Percentiles rank a stretch among this genome's conserved stretches.
phyloP scores from a whole-genome alignment of 371 early-diverging fungal species.

The Lichtheimia ornata region DNA sequence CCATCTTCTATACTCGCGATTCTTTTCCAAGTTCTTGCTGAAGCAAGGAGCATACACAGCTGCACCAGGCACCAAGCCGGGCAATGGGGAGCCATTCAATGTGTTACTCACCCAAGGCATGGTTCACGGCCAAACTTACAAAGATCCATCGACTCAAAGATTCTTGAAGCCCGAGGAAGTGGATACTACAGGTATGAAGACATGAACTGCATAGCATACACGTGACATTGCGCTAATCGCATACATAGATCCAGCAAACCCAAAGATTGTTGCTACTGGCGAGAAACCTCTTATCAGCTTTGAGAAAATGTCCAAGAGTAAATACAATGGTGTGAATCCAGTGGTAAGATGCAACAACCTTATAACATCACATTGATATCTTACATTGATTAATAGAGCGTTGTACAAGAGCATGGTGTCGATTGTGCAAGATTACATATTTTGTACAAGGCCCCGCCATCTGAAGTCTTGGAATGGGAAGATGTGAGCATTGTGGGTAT shows the following conservation, averaged over 20 bases:
- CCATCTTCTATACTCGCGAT: slow-evolving; percentile 94
- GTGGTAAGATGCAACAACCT: slow-evolving; percentile 37
- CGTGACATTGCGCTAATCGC: not conserved
- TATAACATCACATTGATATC: not conserved
- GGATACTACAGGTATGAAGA: slow-evolving; percentile 50
- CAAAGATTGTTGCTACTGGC: slow-evolving; percentile 67
- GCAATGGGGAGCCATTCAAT: slow-evolving; percentile 84
- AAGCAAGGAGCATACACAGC: slow-evolving; percentile 50
- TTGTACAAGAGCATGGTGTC: slow-evolving; percentile 73
- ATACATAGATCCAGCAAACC: slow-evolving; percentile 47
- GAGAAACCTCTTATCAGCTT: slow-evolving; percentile 62
- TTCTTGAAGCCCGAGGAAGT: slow-evolving; percentile 84
- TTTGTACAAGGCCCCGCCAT: slow-evolving; percentile 89
- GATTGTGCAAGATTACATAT: slow-evolving; percentile 88
- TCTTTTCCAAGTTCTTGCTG: slow-evolving; percentile 80
- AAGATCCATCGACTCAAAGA: slow-evolving; percentile 74
- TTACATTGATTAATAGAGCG: slow-evolving; percentile 32
- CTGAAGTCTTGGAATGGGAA: slow-evolving; percentile 92
- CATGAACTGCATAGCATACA: too few species aligned
- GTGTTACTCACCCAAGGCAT: slow-evolving; percentile 91
- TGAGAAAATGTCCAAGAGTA: slow-evolving; percentile 97
- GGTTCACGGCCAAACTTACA: slow-evolving; percentile 89
- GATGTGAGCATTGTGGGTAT: slow-evolving; percentile 89
- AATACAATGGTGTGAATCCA: slow-evolving; percentile 94
- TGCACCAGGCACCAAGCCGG: slow-evolving; percentile 38